Evolutionary conservation across 129 eudicot species (phyloP).

Genomic region (Helianthus annuus): HanXRQr2.0-SUNRISE NC_035438.2:79195637-79196136

Average conservation of each 20-base stretch:
- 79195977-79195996: too few relatives aligned
- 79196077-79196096: too few relatives aligned
- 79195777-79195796: constrained; percentile 81
- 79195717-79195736: constrained; percentile 55
- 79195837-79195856: constrained; percentile 85
- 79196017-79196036: too few relatives aligned
- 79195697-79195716: constrained; percentile 38
- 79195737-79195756: constrained; percentile 89
- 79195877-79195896: constrained; percentile 50
- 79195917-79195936: too few relatives aligned
- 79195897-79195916: not conserved
- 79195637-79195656: constrained; percentile 88
- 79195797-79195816: constrained; percentile 88
- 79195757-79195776: constrained; percentile 89
- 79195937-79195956: too few relatives aligned
- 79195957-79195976: too few relatives aligned
- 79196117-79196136: too few relatives aligned
- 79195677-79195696: constrained; percentile 41
- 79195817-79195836: constrained; percentile 77
- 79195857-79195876: constrained; percentile 87
- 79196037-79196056: too few relatives aligned
- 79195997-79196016: too few relatives aligned
- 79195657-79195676: constrained; percentile 55
- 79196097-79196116: too few relatives aligned
- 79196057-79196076: too few relatives aligned